Conservation (phyloP, 129 eudicot genomes). For the Tagetes erecta region DNA sequence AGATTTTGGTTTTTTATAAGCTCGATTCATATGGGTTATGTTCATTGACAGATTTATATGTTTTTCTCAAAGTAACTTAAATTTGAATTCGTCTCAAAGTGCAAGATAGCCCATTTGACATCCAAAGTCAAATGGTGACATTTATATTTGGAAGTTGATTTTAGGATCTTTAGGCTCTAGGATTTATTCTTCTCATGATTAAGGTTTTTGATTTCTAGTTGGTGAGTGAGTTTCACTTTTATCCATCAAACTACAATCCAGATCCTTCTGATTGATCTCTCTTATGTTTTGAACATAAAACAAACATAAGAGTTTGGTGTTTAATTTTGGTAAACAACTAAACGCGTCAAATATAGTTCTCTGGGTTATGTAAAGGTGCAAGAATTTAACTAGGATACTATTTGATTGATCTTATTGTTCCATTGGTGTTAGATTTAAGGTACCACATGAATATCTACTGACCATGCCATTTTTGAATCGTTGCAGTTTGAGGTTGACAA, state of each 20-base stretch:
- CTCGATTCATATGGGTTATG: not conserved
- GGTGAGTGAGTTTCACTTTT: not conserved
- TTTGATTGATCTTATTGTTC: not conserved
- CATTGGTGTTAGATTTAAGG: not conserved
- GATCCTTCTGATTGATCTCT: not conserved
- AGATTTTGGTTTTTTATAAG: not conserved
- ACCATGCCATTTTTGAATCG: conserved; percentile 13
- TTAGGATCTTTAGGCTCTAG: not conserved
- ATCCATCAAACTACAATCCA: not conserved
- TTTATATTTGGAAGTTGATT: not conserved
- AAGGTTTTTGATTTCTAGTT: not conserved
- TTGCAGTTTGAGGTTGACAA: conserved; percentile 28
- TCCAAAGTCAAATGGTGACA: not conserved
- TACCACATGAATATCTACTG: not conserved
- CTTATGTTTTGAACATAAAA: not conserved
- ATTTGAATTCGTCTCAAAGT: not conserved
- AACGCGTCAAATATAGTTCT: not conserved
- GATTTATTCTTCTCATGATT: not conserved
- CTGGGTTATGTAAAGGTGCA: not conserved
- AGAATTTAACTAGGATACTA: not conserved
- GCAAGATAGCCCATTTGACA: not conserved
- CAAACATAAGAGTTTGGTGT: not conserved
- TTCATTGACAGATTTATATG: not conserved
- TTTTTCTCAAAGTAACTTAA: not conserved
- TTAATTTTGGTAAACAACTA: too few species aligned